These are phyloP conservation scores for Chalciporus piperatoides DNA, from an alignment of 1,284 basidiomycete genomes.

Conservation along the genomic window DNA sequence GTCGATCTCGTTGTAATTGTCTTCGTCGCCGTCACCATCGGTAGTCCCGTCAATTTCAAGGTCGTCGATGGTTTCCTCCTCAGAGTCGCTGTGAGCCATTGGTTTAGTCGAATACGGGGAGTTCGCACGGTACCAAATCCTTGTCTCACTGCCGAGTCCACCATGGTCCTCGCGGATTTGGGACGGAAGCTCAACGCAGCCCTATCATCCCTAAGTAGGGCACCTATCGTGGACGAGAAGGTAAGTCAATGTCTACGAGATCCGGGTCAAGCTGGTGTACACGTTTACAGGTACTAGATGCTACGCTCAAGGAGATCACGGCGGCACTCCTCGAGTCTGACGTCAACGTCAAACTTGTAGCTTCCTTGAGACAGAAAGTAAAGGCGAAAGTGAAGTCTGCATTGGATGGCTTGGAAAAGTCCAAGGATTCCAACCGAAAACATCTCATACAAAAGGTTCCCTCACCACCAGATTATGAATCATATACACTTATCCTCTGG, in stretches of 20 bases:
- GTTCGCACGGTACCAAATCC: slow-evolving; percentile 29
- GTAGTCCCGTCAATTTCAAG: slow-evolving; percentile 47
- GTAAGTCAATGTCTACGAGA: slow-evolving; percentile 38
- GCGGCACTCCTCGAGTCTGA: slow-evolving; percentile 94
- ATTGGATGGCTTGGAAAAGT: slow-evolving; percentile 70
- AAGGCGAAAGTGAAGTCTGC: slow-evolving; percentile 81
- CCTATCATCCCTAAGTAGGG: slow-evolving; percentile 84
- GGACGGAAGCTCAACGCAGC: slow-evolving; percentile 93
- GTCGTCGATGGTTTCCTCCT: slow-evolving; percentile 58
- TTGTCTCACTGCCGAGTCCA: slow-evolving; percentile 26
- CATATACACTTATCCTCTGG: slow-evolving; percentile 7
- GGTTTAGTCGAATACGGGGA: neutral
- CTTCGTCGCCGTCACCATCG: slow-evolving; percentile 47
- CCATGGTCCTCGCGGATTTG: slow-evolving; percentile 95
- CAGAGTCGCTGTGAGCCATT: slow-evolving; percentile 62
- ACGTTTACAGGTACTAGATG: slow-evolving; percentile 85
- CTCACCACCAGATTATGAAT: neutral
- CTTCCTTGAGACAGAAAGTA: slow-evolving; percentile 84
- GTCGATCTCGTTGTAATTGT: slow-evolving; percentile 45
- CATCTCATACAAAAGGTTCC: slow-evolving; percentile 84
- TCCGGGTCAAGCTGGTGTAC: slow-evolving; percentile 17
- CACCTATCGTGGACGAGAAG: slow-evolving; percentile 86
- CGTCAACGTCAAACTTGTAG: slow-evolving; percentile 97
- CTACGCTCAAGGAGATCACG: slow-evolving; percentile 92
- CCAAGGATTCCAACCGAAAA: slow-evolving; percentile 79